These are phyloP conservation scores for Crotalaria pallida DNA, from an alignment of 306 rosid genomes.

Conservation along the genomic window DNA sequence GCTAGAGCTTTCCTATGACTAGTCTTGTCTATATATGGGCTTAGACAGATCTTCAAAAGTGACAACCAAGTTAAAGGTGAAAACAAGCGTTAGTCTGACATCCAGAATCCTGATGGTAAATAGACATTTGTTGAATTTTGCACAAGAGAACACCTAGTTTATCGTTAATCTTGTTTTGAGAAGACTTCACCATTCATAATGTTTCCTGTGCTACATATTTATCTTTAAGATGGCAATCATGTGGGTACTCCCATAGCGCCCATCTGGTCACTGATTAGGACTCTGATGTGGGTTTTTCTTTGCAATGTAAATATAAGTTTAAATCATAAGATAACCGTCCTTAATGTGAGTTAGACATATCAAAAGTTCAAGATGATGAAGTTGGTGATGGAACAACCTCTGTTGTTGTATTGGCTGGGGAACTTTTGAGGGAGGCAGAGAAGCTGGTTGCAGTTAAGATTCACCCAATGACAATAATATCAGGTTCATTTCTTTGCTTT, in stretches of 20 bases:
- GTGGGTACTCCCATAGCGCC: too few relatives aligned
- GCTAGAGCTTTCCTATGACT: background rate
- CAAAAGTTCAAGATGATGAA: slow-evolving; percentile 99
- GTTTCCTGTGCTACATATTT: background rate
- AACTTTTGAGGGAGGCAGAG: slow-evolving; percentile 91
- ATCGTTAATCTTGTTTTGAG: background rate
- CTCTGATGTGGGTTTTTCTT: background rate
- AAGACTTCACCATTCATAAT: background rate
- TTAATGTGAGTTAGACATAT: slow-evolving; percentile 67
- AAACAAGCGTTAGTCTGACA: background rate
- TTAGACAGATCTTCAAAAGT: background rate
- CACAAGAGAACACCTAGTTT: background rate
- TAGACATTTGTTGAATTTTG: background rate
- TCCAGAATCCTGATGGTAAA: background rate
- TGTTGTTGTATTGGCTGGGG: slow-evolving; percentile 98
- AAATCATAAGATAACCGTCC: slow-evolving; percentile 23
- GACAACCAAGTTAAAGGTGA: background rate
- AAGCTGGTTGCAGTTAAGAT: slow-evolving; percentile 85
- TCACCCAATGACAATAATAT: slow-evolving; percentile 96
- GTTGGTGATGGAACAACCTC: slow-evolving; percentile 99
- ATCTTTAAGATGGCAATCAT: background rate
- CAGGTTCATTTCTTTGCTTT: slow-evolving; percentile 50
- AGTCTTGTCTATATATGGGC: background rate
- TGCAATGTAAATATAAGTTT: background rate
- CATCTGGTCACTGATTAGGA: background rate